Evolutionary conservation across 176 grass and related monocot genomes (phyloP), one percentile per base, ranked within the genome.

Genomic region (Triticum monococcum): DNA sequence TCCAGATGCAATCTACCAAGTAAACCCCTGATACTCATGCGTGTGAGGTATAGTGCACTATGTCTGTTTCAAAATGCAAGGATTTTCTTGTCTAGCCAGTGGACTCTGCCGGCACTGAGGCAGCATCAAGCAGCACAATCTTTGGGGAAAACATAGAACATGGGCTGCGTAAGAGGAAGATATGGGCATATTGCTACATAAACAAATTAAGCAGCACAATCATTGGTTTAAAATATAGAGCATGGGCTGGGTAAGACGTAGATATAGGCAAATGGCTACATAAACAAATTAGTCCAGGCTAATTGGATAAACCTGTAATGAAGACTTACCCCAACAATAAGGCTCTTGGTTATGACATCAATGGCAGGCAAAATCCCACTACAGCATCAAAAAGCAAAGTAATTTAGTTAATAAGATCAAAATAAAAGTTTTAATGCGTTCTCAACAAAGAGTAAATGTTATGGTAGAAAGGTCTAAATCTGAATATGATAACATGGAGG

Each of bases 361-460:
- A 99, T 91, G 84, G 94, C 97, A 32, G 94, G 87, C 80, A 99
- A 94, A 89, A 99, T 99, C 68, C 97, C 97, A 80, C 97, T 99
- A 79, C 82, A 93, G 32, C 52, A 86, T 83, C 37, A 68, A 84
- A 64, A 75, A 92, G 12, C 35, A 64, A 84, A 64, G 4, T 83
- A 89, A 79, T 59, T 64, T 30, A 88, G 48, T 93, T 33, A 82
- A 64, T 64, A 17, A 84, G 56, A 91, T 61, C 72, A 61, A 61
- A 56, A 37, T 33, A 62, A 22, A 63, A 79, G 35, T 43, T 26
- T 25, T 57, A 35, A 72, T 40, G 83, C 32, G 61, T 68, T 73
- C 31, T 50, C 60, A 75, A 77, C 37, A 83, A 41, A 46, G 45
- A 67, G 38, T 69, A 83, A 4, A 75, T 84, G 16, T 2, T 48